Evolutionary conservation across 306 rosid species (phyloP), one percentile per base, ranked within the genome.

Genomic region (Sicyos baderoa): DNA sequence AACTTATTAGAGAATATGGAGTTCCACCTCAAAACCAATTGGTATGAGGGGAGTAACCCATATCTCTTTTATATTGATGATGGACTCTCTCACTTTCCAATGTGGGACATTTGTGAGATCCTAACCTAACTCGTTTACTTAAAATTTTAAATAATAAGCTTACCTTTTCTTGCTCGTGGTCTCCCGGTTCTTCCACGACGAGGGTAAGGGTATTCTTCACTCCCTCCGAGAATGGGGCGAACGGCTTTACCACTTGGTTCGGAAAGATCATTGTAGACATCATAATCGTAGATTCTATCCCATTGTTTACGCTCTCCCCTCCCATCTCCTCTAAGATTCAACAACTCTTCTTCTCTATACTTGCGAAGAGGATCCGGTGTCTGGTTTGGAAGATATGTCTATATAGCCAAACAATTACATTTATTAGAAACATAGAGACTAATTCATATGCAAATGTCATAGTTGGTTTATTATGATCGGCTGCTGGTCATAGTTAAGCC

Each of bases 241-340:
- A 21, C 82, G 64, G 75, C 49, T 45, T 81, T 82, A 44, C 80
- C 78, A 44, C 85, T 89, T 2, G 97, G 89, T 58, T 79, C 76
- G 0, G 82, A 82, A 79, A 88, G 49, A 63, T 91, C 93, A 77
- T 91, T 91, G 54, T 91, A 91, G 48, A 40, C 78, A 25, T 81
- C 97, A 81, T 91, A 91, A 48, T 84, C 97, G 72, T 91, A 91
- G 19, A 89, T 82, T 53, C 96, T 88, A 11, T 91, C 95, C 91
- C 97, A 87, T 71, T 82, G 84, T 59, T 81, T 71, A 13, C 81
- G 85, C 64, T 83, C 75, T 40, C 81, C 86, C 18, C 2, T 82
- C 71, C 88, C 90, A 77, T 76, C 68, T 56, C 97, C 97, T 77
- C 97, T 88, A 76, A 91, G 67, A 62, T 40, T 80, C 48, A 60